phyloP scores from a whole-genome alignment of 1,139 yeast species.

The Yamadazyma songkhlaensis region DNA sequence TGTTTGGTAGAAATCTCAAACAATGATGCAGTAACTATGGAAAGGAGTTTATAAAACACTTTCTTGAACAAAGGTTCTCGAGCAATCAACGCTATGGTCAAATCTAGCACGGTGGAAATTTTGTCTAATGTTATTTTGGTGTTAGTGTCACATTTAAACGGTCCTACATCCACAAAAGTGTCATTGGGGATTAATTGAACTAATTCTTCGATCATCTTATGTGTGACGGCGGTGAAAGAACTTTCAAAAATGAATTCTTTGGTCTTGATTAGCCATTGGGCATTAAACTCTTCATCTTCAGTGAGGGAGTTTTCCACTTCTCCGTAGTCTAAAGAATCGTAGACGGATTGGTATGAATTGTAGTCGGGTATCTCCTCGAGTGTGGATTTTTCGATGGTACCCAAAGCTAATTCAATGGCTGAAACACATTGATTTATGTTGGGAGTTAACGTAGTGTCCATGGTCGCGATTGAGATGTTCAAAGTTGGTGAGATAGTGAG shows the following conservation, averaged over 20 bases:
- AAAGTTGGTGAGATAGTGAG: not conserved
- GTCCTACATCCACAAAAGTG: no score
- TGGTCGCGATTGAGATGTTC: not conserved
- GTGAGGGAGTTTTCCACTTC: not conserved
- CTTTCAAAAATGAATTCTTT: conserved; percentile 3
- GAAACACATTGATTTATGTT: not conserved
- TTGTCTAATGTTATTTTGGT: conserved; percentile 13
- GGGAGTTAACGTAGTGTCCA: conserved; percentile 1
- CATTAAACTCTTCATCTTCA: conserved; percentile 3
- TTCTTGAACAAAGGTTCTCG: conserved; percentile 16
- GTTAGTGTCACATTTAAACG: no score
- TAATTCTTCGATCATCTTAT: not conserved
- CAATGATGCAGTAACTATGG: conserved; percentile 20
- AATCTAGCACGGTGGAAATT: conserved; percentile 23
- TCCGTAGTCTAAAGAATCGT: no score
- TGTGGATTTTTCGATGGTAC: no score
- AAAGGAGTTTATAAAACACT: conserved; percentile 22
- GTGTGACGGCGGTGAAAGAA: not conserved
- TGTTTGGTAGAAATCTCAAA: conserved; percentile 17
- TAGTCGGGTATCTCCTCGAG: no score
- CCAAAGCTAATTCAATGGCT: not conserved
- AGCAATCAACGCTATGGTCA: conserved; percentile 18
- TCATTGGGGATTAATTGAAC: no score
- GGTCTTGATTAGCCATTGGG: conserved; percentile 2
- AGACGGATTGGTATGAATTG: no score